Base-by-base conservation (phyloP, 345 rosid species). In the Toxicodendron radicans region DNA sequence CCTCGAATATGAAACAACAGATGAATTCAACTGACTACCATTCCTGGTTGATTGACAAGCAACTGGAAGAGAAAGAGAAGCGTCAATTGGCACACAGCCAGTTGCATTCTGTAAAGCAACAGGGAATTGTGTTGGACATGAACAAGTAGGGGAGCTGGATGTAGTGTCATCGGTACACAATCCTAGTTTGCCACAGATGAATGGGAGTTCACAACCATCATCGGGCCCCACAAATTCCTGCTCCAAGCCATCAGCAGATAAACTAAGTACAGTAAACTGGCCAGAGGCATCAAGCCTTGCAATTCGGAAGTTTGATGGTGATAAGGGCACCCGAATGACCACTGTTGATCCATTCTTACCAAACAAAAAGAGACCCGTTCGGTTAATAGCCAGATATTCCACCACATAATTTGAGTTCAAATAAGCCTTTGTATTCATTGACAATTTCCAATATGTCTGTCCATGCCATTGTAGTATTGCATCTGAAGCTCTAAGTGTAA, bases 361-460 rank as follows among this genome's bases (percentile, higher is more conserved):
- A 63, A 88, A 78, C 58, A 94, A 82, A 79, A 76, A 85, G 48
- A 92, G 73, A 43, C 97, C 97, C 1, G 90, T 84, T 64, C 77
- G 61, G 58, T 91, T 91, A 17, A 92, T 52, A 46, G 79, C 81
- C 89, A 94, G 75, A 75, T 81, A 91, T 17, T 92, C 91, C 33
- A 85, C 85, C 0, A 59, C 16, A 66, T 72, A 69, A 67, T 81
- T 82, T 1, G 90, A 83, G 78, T 84, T 74, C 56, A 72, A 74
- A 70, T 78, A 76, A 60, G 90, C 95, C 62, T 12, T 62, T 18
- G 85, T 64, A 6, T 83, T 88, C 97, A 92, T 92, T 20, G 86
- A 87, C 68, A 94, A 67, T 80, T 84, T 87, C 97, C 97, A 94
- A 78, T 89, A 94, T 9, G 68, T 83, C 73, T 87, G 88, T 33